Conservation (phyloP, 2,329 filamentous ascomycete genomes). For the Monosporascus cannonballus region DNA sequence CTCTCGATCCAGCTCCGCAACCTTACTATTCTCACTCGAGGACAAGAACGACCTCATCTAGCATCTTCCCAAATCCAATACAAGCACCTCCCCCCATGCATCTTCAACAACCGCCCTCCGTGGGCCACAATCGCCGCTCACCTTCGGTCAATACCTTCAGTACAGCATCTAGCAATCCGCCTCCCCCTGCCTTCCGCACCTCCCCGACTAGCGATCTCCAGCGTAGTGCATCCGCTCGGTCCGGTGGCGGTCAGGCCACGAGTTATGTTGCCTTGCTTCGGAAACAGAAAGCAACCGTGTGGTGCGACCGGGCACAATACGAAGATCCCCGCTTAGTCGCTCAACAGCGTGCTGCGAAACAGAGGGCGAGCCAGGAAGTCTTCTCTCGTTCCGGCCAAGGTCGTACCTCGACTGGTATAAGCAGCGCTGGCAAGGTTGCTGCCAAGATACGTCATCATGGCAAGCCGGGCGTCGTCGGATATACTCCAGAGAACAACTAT, state of each 20-base stretch:
- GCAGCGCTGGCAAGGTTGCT: conserved; percentile 58
- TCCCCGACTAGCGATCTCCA: conserved; percentile 55
- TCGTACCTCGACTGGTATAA: conserved; percentile 58
- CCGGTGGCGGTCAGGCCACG: conserved; percentile 53
- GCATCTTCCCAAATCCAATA: conserved; percentile 33
- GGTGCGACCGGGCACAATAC: conserved; percentile 90
- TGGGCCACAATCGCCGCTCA: conserved; percentile 46
- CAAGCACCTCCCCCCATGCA: conserved; percentile 25
- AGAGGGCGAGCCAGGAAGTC: conserved; percentile 78
- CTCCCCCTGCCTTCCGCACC: conserved; percentile 50
- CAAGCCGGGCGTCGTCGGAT: conserved; percentile 72
- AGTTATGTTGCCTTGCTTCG: conserved; percentile 94
- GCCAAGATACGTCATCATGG: conserved; percentile 87
- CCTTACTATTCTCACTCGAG: conserved; percentile 45
- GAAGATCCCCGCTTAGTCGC: conserved; percentile 82
- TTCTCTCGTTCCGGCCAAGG: conserved; percentile 51
- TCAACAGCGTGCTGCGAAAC: conserved; percentile 80
- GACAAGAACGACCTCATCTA: conserved; percentile 52
- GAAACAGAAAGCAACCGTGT: conserved; percentile 96
- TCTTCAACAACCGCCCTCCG: conserved; percentile 27
- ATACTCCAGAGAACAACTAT: conserved; percentile 70
- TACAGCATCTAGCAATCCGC: conserved; percentile 63
- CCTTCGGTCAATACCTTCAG: conserved; percentile 64
- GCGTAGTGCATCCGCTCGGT: conserved; percentile 76
- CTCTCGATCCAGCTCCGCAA: conserved; percentile 22